Base-by-base conservation (phyloP, 2,329 filamentous ascomycete genomes). In the Coniochaeta hoffmannii region DNA sequence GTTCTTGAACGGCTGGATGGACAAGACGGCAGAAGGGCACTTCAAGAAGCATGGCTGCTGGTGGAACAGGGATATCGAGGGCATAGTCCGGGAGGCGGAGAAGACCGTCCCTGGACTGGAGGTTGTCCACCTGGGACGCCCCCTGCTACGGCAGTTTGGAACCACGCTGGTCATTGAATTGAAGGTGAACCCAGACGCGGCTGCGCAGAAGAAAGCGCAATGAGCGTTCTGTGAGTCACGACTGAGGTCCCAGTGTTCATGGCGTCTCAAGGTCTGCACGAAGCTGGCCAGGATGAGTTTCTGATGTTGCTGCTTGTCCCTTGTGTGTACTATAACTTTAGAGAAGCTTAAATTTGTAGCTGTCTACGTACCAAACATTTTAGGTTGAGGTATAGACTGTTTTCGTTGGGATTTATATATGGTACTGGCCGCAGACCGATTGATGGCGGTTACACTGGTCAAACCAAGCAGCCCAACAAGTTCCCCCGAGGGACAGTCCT, bases 41-140 rank as follows among this genome's bases (percentile, higher is more conserved):
- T 85, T 83, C 56, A 70, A 73, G 22, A 76, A 78, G 61, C 86
- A 81, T 63, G 83, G 83, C 2, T 87, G 83, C 69, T 86, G 83
- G 83, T 86, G 82, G 82, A 87, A 87, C 68, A 73, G 83, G 53
- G 83, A 86, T 63, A 78, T 87, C 57, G 77, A 79, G 62, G 69
- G 63, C 32, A 73, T 86, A 30, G 75, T 86, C 9, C 69, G 74
- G 54, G 73, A 76, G 57, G 82, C 81, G 30, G 71, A 71, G 19
- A 59, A 62, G 53, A 64, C 65, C 52, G 72, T 79, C 3, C 79
- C 79, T 0, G 81, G 81, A 1, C 69, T 87, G 52, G 78, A 84
- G 65, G 69, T 86, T 38, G 75, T 85, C 44, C 70, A 73, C 58
- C 65, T 85, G 22, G 70, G 79, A 60, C 73, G 78, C 53, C 81